phyloP scores from a whole-genome alignment of 495 filamentous ascomycete genomes.

The Lophiotrema nucula region DNA sequence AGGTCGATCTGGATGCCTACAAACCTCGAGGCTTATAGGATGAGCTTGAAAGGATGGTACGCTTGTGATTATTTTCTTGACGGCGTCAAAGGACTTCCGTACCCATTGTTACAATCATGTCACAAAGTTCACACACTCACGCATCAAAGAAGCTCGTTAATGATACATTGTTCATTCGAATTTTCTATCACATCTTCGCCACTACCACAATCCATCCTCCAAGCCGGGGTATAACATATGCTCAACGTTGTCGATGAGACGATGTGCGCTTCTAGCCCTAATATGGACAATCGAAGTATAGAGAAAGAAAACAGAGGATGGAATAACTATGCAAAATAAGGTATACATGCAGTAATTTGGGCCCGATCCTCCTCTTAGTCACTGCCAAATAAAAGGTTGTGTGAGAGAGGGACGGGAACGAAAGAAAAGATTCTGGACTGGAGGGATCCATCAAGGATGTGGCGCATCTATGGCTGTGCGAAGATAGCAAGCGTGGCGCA shows the following conservation, averaged over 20 bases:
- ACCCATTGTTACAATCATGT: too few relatives aligned
- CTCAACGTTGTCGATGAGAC: neutral
- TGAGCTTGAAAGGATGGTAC: too few relatives aligned
- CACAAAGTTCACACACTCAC: too few relatives aligned
- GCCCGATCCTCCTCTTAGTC: neutral
- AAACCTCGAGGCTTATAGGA: too few relatives aligned
- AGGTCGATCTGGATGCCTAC: too few relatives aligned
- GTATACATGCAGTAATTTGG: slow-evolving; percentile 10
- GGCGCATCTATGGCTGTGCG: slow-evolving; percentile 14
- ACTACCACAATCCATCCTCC: neutral
- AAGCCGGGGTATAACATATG: slow-evolving; percentile 15
- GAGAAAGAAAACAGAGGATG: neutral
- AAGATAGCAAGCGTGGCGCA: slow-evolving; percentile 38
- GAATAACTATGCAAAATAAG: slow-evolving; percentile 1
- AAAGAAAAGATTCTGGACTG: slow-evolving; percentile 9
- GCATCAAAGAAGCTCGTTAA: too few relatives aligned
- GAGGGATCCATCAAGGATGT: slow-evolving; percentile 1
- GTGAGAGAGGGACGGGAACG: slow-evolving; percentile 4
- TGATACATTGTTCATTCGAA: neutral
- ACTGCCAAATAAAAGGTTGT: too few relatives aligned
- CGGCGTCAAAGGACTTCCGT: too few relatives aligned
- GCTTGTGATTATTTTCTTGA: too few relatives aligned
- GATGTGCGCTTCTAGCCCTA: slow-evolving; percentile 3
- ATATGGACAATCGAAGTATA: neutral
- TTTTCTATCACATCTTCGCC: neutral